A percentile compares a stretch with the other conserved stretches of the same genome.
Evolutionary conservation across 1,284 basidiomycete species (phyloP).

Genomic region (Leucoagaricus sp.): DNA sequence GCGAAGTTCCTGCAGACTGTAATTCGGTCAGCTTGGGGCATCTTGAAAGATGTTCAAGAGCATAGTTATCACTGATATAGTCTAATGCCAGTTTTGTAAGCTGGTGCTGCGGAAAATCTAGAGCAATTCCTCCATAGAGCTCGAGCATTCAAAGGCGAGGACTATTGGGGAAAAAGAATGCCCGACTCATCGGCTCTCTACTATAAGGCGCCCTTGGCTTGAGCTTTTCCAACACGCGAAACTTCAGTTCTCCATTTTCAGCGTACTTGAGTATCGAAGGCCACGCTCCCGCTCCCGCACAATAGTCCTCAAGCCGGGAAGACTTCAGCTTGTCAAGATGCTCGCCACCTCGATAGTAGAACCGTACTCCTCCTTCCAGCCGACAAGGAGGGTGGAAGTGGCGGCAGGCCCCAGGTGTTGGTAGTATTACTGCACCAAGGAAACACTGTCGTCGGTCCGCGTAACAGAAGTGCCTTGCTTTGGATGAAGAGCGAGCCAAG

Average conservation of each 20-base stretch:
- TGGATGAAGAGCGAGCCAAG: too few species aligned
- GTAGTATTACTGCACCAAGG: not conserved
- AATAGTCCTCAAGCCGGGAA: not conserved
- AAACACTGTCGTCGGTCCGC: too few species aligned
- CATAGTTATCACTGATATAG: not conserved
- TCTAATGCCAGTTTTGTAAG: not conserved
- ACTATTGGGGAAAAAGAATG: not conserved
- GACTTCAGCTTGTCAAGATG: not conserved
- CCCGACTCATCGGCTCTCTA: not conserved
- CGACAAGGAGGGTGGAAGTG: not conserved
- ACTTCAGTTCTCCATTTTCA: not conserved
- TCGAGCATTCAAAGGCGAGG: not conserved
- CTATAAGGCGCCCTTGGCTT: not conserved
- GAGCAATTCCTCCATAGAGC: not conserved
- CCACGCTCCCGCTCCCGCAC: not conserved
- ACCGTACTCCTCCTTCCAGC: too few species aligned
- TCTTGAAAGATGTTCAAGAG: not conserved
- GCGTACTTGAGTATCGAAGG: not conserved
- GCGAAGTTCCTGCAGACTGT: too few species aligned
- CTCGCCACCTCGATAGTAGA: not conserved
- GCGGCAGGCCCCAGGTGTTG: not conserved
- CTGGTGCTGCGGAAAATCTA: not conserved
- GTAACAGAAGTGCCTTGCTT: too few species aligned
- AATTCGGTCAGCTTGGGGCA: not conserved
- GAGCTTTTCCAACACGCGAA: not conserved